These are phyloP conservation scores for Schoenoplectus triqueter DNA, from an alignment of 202 grass and related monocot species.

Conservation along the genomic window DNA sequence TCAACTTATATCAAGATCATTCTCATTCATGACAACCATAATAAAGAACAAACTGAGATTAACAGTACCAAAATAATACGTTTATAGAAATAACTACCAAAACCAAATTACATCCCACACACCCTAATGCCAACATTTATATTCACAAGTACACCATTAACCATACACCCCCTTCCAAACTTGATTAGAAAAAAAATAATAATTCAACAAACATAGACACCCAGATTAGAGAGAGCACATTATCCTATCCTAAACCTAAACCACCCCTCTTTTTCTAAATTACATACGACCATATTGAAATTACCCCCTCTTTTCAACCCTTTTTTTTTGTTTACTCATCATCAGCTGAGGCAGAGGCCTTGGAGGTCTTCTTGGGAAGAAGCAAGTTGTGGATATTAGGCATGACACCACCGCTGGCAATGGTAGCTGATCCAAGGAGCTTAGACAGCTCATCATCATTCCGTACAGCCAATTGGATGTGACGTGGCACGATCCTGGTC, in stretches of 20 bases:
- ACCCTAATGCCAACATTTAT: conserved; percentile 24
- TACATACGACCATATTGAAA: neutral
- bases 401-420: conserved; percentile 92
- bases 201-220: conserved; percentile 21
- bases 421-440: conserved; percentile 78
- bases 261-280: neutral
- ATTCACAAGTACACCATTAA: conserved; percentile 30
- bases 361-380: conserved; percentile 64
- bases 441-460: conserved; percentile 93
- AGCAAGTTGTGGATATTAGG: conserved; percentile 97
- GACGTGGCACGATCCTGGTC: conserved; percentile 81
- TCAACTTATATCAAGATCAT: neutral
- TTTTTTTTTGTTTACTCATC: conserved; percentile 45
- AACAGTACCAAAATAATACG: neutral
- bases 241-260: conserved; percentile 34
- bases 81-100: conserved; percentile 23
- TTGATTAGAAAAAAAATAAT: conserved; percentile 14
- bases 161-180: neutral
- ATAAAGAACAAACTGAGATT: neutral
- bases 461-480: conserved; percentile 93
- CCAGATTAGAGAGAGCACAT: conserved; percentile 30
- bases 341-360: conserved; percentile 62
- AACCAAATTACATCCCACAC: neutral
- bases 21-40: neutral
- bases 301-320: neutral